Evolutionary conservation across 2,329 filamentous ascomycete genomes (phyloP).

Genomic region (Colletotrichum sp.): DNA sequence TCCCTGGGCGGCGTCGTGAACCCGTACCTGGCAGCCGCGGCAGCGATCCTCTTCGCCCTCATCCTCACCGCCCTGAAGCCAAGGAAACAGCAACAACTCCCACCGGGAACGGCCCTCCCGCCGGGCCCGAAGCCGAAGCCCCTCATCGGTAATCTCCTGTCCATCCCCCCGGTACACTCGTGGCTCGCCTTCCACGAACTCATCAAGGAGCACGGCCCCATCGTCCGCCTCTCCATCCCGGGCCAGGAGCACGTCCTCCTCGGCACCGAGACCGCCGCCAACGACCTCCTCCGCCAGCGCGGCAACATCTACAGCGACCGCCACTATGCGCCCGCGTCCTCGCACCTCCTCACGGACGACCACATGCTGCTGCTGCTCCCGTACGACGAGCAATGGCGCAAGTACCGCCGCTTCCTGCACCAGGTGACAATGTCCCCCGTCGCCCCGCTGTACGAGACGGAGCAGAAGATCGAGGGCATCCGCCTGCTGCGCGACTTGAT

Average conservation of each 20-base stretch:
- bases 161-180: slow-evolving; percentile 36
- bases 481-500: slow-evolving; percentile 35
- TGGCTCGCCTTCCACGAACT: slow-evolving; percentile 46
- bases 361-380: slow-evolving; percentile 32
- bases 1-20: background rate
- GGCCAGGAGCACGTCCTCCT: slow-evolving; percentile 40
- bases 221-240: slow-evolving; percentile 48
- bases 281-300: slow-evolving; percentile 44
- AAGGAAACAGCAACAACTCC: background rate
- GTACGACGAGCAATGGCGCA: slow-evolving; percentile 23
- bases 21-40: background rate
- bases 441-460: slow-evolving; percentile 30
- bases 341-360: slow-evolving; percentile 32
- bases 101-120: slow-evolving; percentile 9
- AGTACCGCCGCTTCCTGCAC: slow-evolving; percentile 26
- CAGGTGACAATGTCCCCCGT: slow-evolving; percentile 31
- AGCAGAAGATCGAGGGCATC: slow-evolving; percentile 33
- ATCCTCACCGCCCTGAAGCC: background rate
- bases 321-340: slow-evolving; percentile 35
- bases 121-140: slow-evolving; percentile 12
- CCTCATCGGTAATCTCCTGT: slow-evolving; percentile 35
- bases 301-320: slow-evolving; percentile 41
- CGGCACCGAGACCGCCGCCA: slow-evolving; percentile 41
- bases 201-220: slow-evolving; percentile 37
- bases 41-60: background rate